These are phyloP conservation scores for Solanum arcanum DNA, from an alignment of 257 asterid genomes.

Conservation along the genomic window DNA sequence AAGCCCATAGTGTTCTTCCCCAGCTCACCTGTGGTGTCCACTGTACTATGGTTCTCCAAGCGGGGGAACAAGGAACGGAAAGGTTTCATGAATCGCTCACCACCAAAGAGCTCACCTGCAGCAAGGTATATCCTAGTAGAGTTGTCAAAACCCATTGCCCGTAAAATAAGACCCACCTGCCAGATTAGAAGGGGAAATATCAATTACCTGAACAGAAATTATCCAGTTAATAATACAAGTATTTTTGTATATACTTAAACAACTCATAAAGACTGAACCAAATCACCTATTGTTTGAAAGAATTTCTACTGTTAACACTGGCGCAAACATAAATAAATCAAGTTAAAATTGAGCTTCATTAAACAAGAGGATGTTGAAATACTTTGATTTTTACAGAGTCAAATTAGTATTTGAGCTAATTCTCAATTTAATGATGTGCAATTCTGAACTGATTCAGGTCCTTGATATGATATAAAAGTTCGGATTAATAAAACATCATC, in stretches of 20 bases:
- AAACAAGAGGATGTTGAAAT: neutral
- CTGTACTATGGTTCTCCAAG: constrained; percentile 76
- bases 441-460: neutral
- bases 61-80: constrained; percentile 71
- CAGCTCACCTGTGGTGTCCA: constrained; percentile 44
- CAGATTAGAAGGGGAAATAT: neutral
- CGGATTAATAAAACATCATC: neutral
- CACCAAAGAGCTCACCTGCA: constrained; percentile 92
- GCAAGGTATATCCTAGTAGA: constrained; percentile 89
- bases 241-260: neutral
- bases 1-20: constrained; percentile 43
- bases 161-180: constrained; percentile 91
- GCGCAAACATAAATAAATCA: neutral
- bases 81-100: constrained; percentile 85
- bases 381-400: neutral
- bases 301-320: neutral
- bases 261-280: neutral
- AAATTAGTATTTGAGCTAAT: neutral
- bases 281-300: neutral
- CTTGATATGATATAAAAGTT: neutral
- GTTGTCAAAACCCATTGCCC: constrained; percentile 77
- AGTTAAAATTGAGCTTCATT: neutral
- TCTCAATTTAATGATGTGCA: neutral
- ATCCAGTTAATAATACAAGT: neutral
- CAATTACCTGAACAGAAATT: neutral